phyloP scores from a whole-genome alignment of 1,284 basidiomycete genomes.

The Sanghuangporus sanghuang region DNA sequence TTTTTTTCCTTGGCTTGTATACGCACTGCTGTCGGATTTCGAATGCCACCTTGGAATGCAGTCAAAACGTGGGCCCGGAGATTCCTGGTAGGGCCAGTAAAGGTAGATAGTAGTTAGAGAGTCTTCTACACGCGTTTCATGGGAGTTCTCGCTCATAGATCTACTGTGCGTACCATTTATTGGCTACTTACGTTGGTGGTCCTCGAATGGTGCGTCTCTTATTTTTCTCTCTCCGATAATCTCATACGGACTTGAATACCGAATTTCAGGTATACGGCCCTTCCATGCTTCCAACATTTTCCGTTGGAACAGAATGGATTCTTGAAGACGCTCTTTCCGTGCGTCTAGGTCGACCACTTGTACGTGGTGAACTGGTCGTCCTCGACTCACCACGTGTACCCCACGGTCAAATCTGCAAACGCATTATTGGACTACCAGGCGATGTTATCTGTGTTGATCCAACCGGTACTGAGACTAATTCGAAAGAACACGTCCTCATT shows the following conservation, averaged over 20 bases:
- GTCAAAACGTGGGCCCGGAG: not conserved
- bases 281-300: constrained; percentile 88
- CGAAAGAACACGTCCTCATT: constrained; percentile 66
- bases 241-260: not conserved
- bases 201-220: constrained; percentile 40
- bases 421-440: constrained; percentile 86
- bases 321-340: constrained; percentile 59
- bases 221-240: not conserved
- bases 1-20: not conserved
- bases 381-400: constrained; percentile 74
- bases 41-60: not conserved
- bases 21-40: not conserved
- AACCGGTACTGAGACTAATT: constrained; percentile 53
- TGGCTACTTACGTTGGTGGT: constrained; percentile 54
- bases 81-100: not conserved
- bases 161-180: constrained; percentile 50
- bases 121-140: not conserved
- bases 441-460: constrained; percentile 89
- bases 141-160: not conserved
- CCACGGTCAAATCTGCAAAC: constrained; percentile 77
- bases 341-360: constrained; percentile 44
- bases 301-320: constrained; percentile 51
- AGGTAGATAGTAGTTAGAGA: not conserved
- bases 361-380: constrained; percentile 81
- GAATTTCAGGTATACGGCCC: constrained; percentile 47